phyloP scores from a whole-genome alignment of 306 rosid species.

The Lathyrus tuberosus region DNA sequence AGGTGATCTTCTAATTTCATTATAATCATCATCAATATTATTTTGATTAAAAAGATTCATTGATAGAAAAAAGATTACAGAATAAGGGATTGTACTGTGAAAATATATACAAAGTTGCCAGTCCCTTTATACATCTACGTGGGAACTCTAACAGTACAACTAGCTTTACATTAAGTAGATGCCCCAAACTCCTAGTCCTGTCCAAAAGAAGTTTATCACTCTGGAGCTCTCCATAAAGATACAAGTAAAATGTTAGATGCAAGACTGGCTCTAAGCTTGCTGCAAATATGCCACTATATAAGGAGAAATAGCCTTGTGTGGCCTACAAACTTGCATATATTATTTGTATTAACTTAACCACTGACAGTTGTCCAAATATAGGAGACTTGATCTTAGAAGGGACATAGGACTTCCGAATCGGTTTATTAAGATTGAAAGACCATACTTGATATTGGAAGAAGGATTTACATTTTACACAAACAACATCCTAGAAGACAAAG shows the following conservation, averaged over 20 bases:
- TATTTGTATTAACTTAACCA: constrained; percentile 3
- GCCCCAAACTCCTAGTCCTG: constrained; percentile 1
- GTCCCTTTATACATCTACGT: not conserved
- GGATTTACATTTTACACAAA: not conserved
- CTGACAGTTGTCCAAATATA: not conserved
- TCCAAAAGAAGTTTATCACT: not conserved
- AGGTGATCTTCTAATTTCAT: constrained; percentile 54
- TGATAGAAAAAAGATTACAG: not conserved
- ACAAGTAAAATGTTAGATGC: constrained; percentile 6
- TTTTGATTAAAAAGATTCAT: constrained; percentile 11
- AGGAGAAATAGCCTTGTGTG: not conserved
- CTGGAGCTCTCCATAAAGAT: not conserved
- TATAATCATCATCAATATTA: not conserved
- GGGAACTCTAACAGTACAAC: constrained; percentile 11
- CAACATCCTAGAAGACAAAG: constrained; percentile 1
- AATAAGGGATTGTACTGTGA: not conserved
- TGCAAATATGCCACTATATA: not conserved
- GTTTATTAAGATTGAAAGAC: not conserved
- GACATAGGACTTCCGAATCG: not conserved
- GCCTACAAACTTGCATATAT: not conserved
- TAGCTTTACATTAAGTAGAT: constrained; percentile 10
- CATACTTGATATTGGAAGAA: not conserved
- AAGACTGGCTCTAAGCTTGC: not conserved
- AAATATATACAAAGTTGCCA: constrained; percentile 13
- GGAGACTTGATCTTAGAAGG: not conserved